Conservation (phyloP, 805 yeast genomes). For the Naumovozyma dairenensis region DNA sequence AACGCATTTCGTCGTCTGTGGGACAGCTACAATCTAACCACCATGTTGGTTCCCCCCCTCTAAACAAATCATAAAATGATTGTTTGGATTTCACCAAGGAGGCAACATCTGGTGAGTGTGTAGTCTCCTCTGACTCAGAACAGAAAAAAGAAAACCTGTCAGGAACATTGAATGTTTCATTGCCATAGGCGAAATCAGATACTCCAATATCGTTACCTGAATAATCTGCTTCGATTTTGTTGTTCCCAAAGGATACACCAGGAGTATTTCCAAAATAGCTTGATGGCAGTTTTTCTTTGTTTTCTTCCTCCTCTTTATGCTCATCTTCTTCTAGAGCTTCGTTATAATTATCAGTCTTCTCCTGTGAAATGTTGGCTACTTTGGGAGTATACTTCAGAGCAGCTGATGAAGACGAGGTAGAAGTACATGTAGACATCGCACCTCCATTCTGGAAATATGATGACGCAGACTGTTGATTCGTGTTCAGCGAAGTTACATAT, state of each 20-base stretch:
- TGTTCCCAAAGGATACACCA: constrained; percentile 30
- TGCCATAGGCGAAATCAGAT: constrained; percentile 2
- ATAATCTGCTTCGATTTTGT: constrained; percentile 34
- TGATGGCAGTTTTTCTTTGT: background rate
- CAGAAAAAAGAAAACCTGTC: constrained; percentile 79
- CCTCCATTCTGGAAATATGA: constrained; percentile 6
- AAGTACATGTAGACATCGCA: constrained; percentile 28
- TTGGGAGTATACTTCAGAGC: constrained; percentile 56
- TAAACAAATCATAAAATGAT: constrained; percentile 59
- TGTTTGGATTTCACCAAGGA: constrained; percentile 59
- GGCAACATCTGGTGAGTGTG: constrained; percentile 82
- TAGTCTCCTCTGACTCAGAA: constrained; percentile 73
- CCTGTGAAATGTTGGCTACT: constrained; percentile 1
- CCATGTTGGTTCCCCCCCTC: constrained; percentile 73
- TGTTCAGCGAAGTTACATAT: constrained; percentile 16
- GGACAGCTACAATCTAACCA: constrained; percentile 95
- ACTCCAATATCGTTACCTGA: constrained; percentile 5
- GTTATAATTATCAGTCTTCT: constrained; percentile 1
- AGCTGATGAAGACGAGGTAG: constrained; percentile 40
- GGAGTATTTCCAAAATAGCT: background rate
- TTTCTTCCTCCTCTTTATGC: background rate
- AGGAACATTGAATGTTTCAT: constrained; percentile 34
- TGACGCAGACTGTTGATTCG: background rate
- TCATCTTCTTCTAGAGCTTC: constrained; percentile 1
- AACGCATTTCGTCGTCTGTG: constrained; percentile 89